A percentile compares a stretch with the other conserved stretches of the same genome.
These are phyloP conservation scores for Helicocarpus griseus DNA, from an alignment of 2,329 filamentous ascomycete genomes.

Conservation along the genomic window DNA sequence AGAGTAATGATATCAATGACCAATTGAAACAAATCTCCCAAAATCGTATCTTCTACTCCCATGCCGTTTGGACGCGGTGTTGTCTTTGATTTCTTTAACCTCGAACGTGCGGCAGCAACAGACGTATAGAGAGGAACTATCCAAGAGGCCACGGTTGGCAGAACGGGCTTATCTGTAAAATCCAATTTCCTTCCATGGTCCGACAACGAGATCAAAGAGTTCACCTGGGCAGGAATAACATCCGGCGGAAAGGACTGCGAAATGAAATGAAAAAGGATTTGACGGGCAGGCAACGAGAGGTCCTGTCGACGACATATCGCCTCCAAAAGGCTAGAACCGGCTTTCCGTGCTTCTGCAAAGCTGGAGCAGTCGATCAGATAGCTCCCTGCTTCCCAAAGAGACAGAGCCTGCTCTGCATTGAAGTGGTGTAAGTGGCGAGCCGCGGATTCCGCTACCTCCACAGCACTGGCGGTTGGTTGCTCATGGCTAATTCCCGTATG, in stretches of 20 bases:
- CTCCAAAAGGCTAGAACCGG: slow-evolving; percentile 28
- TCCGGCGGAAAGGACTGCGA: slow-evolving; percentile 25
- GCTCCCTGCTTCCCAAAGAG: slow-evolving; percentile 30
- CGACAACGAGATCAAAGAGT: slow-evolving; percentile 31
- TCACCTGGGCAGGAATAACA: slow-evolving; percentile 28
- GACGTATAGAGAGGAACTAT: slow-evolving; percentile 30
- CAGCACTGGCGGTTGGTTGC: slow-evolving; percentile 25
- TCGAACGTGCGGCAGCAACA: slow-evolving; percentile 27
- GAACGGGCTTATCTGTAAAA: slow-evolving; percentile 28
- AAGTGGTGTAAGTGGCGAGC: slow-evolving; percentile 27
- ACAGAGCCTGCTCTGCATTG: slow-evolving; percentile 29
- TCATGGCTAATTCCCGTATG: slow-evolving; percentile 26
- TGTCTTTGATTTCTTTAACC: slow-evolving; percentile 27
- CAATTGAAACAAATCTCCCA: slow-evolving; percentile 33
- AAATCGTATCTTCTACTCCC: slow-evolving; percentile 24
- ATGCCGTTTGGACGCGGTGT: slow-evolving; percentile 22
- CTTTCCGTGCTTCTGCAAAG: slow-evolving; percentile 27
- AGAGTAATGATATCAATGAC: slow-evolving; percentile 33
- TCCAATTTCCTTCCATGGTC: slow-evolving; percentile 36
- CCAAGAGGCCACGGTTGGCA: slow-evolving; percentile 31
- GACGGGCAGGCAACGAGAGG: slow-evolving; percentile 25
- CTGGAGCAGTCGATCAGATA: slow-evolving; percentile 28
- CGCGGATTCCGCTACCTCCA: slow-evolving; percentile 30
- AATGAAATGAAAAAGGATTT: slow-evolving; percentile 27
- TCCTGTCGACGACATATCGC: slow-evolving; percentile 30